Conservation (phyloP, 2,329 filamentous ascomycete genomes). For the Aspergillus aculeatus region DNA sequence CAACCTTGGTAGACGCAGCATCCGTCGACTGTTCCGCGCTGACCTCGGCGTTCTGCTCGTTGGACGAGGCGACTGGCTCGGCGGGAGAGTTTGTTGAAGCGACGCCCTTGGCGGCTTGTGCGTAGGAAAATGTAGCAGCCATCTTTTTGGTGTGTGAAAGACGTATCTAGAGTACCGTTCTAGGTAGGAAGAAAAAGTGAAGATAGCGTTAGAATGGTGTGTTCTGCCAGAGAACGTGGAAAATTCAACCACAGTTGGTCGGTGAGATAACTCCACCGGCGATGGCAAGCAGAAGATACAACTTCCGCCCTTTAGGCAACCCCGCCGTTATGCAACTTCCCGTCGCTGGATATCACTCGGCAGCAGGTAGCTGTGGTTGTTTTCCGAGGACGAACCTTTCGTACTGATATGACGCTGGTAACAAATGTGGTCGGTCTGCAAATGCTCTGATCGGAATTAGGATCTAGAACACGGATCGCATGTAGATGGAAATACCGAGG, state of each 20-base stretch:
- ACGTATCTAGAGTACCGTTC: conserved; percentile 20
- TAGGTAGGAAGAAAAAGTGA: conserved; percentile 8
- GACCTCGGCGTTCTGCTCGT: conserved; percentile 31
- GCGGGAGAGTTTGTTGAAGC: conserved; percentile 48
- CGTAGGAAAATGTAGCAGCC: conserved; percentile 76
- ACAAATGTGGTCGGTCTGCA: not conserved
- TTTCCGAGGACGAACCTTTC: conserved; percentile 6
- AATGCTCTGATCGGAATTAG: conserved; percentile 9
- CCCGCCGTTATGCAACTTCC: conserved; percentile 30
- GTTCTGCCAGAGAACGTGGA: conserved; percentile 31
- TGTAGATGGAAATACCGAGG: conserved; percentile 16
- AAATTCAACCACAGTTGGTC: conserved; percentile 23
- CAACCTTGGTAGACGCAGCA: conserved; percentile 47
- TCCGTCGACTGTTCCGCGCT: conserved; percentile 28
- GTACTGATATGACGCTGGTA: conserved; percentile 4
- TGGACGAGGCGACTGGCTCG: conserved; percentile 29
- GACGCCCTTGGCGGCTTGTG: conserved; percentile 87
- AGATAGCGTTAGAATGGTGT: conserved; percentile 2
- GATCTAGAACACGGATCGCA: conserved; percentile 29
- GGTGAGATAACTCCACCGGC: conserved; percentile 27
- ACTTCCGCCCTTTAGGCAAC: conserved; percentile 29
- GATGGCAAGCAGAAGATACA: conserved; percentile 25
- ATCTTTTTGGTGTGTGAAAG: conserved; percentile 31
- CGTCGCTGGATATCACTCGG: conserved; percentile 21
- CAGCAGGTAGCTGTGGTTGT: conserved; percentile 10